Conservation (phyloP, 345 rosid genomes). For the Eucalyptus curtisii region DNA sequence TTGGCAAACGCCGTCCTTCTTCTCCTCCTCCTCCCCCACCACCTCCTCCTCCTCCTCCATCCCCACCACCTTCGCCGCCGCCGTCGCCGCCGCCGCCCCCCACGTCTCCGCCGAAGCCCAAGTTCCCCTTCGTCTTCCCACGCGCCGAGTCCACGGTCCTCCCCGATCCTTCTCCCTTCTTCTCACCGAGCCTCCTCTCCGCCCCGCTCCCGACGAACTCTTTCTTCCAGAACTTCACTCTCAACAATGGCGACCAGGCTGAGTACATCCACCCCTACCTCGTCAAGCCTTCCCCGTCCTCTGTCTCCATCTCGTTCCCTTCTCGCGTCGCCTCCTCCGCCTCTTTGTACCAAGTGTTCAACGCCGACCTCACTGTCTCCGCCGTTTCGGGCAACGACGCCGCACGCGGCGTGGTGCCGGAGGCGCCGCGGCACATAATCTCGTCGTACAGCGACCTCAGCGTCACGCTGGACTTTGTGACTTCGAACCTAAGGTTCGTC, state of each 20-base stretch:
- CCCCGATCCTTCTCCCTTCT: constrained; percentile 75
- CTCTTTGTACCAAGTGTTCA: constrained; percentile 49
- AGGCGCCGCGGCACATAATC: constrained; percentile 21
- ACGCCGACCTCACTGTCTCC: constrained; percentile 55
- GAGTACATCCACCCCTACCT: constrained; percentile 94
- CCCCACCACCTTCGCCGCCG: too few species aligned
- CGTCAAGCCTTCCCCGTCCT: constrained; percentile 44
- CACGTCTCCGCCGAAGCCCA: neutral
- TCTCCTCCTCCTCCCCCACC: neutral
- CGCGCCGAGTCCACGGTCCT: constrained; percentile 38
- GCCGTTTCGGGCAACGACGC: constrained; percentile 1
- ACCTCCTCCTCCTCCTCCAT: neutral
- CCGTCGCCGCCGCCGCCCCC: neutral
- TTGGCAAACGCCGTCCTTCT: neutral
- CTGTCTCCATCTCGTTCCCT: constrained; percentile 70
- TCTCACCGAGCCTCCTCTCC: constrained; percentile 53
- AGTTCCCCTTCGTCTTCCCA: constrained; percentile 59
- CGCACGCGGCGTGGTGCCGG: rapidly evolving
- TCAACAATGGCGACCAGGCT: constrained; percentile 67
- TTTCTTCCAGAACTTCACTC: constrained; percentile 85
- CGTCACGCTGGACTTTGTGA: constrained; percentile 63
- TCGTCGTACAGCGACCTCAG: constrained; percentile 64
- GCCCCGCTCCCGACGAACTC: constrained; percentile 77
- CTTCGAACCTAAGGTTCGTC: constrained; percentile 53
- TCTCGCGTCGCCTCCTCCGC: constrained; percentile 39